Evolutionary conservation across 2,329 filamentous ascomycete genomes (phyloP), one percentile per base, ranked within the genome.

Genomic region (Ophiostoma pallidulum): DNA sequence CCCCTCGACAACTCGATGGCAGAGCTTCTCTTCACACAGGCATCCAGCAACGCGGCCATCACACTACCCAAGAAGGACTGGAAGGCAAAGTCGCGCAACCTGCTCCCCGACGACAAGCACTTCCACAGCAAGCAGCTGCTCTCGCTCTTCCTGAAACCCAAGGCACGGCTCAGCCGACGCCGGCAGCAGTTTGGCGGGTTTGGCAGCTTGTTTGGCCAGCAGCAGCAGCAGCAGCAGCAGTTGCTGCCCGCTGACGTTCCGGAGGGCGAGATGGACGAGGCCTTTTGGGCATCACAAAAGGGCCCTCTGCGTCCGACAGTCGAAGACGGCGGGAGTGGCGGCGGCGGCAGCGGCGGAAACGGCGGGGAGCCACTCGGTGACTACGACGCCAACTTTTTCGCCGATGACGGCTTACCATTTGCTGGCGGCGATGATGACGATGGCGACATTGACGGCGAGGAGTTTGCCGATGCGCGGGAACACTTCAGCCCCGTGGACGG

Each of bases 371-470:
- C 75, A 3, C 72, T 79, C 56, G 90, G 90, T 51, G 83, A 94
- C 60, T 98, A 97, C 65, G 89, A 97, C 62, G 91, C 92, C 50
- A 86, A 97, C 64, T 98, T 97, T 75, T 98, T 97, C 71, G 84
- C 92, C 58, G 92, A 97, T 59, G 86, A 91, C 57, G 83, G 77
- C 2, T 69, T 90, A 54, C 81, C 82, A 2, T 77, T 87, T 57
- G 71, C 77, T 2, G 81, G 77, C 10, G 80, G 72, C 10, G 49
- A 51, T 16, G 81, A 83, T 36, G 84, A 86, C 46, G 82, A 84
- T 41, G 82, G 84, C 41, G 61, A 85, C 45, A 59, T 75, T 38
- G 82, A 63, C 48, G 58, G 83, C 38, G 61, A 76, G 51, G 82
- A 85, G 58, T 92, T 92, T 64, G 84, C 85, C 4, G 86, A 92